Base-by-base conservation (phyloP, 2,329 filamentous ascomycete genomes). In the Tolypocladium ophioglossoides region DNA sequence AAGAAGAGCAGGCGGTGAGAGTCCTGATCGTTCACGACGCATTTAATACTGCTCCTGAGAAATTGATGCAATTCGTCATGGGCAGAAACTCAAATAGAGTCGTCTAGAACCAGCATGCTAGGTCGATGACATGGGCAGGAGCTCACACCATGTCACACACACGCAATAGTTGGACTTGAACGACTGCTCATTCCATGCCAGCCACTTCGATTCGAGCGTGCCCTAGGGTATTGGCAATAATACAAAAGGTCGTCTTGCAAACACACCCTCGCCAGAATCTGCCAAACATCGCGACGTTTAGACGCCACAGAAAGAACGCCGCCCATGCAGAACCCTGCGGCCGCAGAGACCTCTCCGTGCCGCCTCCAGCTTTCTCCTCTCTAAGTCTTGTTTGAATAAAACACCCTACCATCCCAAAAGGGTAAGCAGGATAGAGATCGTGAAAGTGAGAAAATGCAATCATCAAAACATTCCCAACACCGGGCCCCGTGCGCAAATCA, bases 1-100 rank as follows among this genome's bases (percentile, higher is more conserved):
- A 12, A 24, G 61, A 60, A 20, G 7, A 55, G 63, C 47, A 65
- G 62, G 64, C 54, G 56, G 56, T 57, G 52, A 30, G 22, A 20
- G n/a, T n/a, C n/a, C n/a, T n/a, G n/a, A n/a, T n/a, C n/a, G n/a
- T n/a, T n/a, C n/a, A n/a, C n/a, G n/a, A n/a, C n/a, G n/a, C n/a
- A n/a, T n/a, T n/a, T n/a, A n/a, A n/a, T 27, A 39, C 4, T 41
- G 39, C 20, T 40, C 39, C 11, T 20, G 20, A 24, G 11, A 22
- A 22, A 20, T 12, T 14, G 20, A 41, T 24, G 39, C 20, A 24
- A 12, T 11, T 24, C 20, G 20, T 8, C 40, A 24, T 20, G 39
- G n/a, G 12, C 35, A 8, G 11, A 22, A 22, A 12, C 2, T 22
- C 39, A 6, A 40, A 4, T n/a, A 12, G n/a, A 10, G 22, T 10